These are phyloP conservation scores for Leccinum longicurvipes DNA, from an alignment of 768 basidiomycete species.

Conservation along the genomic window DNA sequence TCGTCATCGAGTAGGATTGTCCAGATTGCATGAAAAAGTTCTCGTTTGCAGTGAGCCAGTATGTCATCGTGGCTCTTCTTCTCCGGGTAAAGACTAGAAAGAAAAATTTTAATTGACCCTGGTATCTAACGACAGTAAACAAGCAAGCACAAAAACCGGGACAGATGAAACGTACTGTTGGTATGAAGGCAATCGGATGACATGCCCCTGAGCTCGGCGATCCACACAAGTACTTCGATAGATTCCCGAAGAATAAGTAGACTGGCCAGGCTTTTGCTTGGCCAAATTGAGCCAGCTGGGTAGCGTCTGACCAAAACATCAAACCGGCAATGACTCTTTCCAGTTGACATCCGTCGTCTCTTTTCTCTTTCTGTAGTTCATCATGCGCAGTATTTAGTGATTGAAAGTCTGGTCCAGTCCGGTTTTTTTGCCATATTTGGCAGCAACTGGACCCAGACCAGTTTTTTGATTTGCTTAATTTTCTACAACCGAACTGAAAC, in stretches of 20 bases:
- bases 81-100: not conserved
- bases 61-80: not conserved
- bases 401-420: no score
- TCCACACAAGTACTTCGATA: not conserved
- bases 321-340: not conserved
- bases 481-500: no score
- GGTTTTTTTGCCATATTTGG: no score
- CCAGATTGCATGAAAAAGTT: not conserved
- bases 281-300: not conserved
- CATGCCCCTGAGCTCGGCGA: not conserved
- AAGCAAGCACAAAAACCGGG: not conserved
- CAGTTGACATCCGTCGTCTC: not conserved
- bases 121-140: not conserved
- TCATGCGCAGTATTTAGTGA: no score
- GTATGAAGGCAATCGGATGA: not conserved
- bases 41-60: not conserved
- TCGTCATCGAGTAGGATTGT: not conserved
- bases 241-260: not conserved
- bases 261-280: not conserved
- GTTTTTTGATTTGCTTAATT: no score
- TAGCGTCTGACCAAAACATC: not conserved
- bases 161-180: not conserved
- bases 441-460: no score
- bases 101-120: not conserved
- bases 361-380: no score